Base-by-base conservation (phyloP, 768 basidiomycete genomes). In the Exidia glandulosa region DNA sequence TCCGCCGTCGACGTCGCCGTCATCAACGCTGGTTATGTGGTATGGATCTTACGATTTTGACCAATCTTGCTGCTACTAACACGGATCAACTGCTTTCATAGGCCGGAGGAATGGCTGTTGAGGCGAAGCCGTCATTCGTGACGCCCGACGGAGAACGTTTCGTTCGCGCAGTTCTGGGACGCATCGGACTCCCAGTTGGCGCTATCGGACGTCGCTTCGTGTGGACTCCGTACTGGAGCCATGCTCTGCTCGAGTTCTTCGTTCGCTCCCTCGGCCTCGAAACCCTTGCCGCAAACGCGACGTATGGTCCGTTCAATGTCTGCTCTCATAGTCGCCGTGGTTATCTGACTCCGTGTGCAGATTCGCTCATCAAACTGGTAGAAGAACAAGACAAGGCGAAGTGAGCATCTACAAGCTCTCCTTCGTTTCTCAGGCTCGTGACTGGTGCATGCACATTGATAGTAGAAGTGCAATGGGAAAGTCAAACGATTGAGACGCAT, bases 61-160 rank as follows among this genome's bases (percentile, higher is more conserved):
- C 19, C 36, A 57, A 23, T 47, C n/a, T n/a, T n/a, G n/a, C 27
- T 29, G 32, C 30, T 9, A 50, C 37, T 37, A 52, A 54, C 60
- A 59, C 25, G 25, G 25, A 52, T n/a, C 23, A 23, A n/a, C n/a
- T n/a, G n/a, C n/a, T 29, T 25, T 25, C 7, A 41, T 36, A 94
- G 92, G 87, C 89, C 12, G 94, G 94, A 13, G 90, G 91, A 67
- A 86, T 98, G 73, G 93, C 91, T 37, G 96, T 93, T 72, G 94
- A 97, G 66, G 84, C 90, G 60, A 81, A 77, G 62, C 62, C 91
- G 2, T 84, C 23, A 23, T 19, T 57, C 25, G 41, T 25, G 29
- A 33, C 30, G 10, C 52, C 37, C 34, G 52, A 54, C 60, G 59
- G 23, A 25, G 25, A 52, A 19, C 23, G 23, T 29, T 25, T 25